These are phyloP conservation scores for Kalanchoe fedtschenkoi DNA, from an alignment of 164 flowering plant genomes.

Conservation along the genomic window DNA sequence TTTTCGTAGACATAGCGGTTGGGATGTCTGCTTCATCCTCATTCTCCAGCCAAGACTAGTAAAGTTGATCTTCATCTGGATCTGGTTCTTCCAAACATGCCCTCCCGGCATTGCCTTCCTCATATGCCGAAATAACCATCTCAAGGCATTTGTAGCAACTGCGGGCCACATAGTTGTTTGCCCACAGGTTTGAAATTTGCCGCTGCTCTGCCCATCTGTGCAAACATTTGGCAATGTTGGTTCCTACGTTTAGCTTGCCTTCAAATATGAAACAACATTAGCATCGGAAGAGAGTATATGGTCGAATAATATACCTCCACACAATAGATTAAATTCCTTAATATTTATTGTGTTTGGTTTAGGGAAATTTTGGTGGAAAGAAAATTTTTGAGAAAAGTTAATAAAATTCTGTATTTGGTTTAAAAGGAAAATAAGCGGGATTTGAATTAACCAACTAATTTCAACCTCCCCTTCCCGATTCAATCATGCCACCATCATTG, in stretches of 20 bases:
- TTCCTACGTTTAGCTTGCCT: conserved; percentile 66
- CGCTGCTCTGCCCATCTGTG: conserved; percentile 57
- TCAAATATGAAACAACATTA: conserved; percentile 14
- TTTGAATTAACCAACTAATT: too few relatives aligned
- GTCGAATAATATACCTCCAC: background rate
- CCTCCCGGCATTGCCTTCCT: conserved; percentile 13
- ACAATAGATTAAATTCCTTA: too few relatives aligned
- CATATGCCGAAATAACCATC: too few relatives aligned
- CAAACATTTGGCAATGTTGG: conserved; percentile 63
- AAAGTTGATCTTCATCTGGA: conserved; percentile 34
- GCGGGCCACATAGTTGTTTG: conserved; percentile 12
- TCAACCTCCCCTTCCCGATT: too few relatives aligned
- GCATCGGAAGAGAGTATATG: background rate
- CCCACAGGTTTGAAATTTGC: conserved; percentile 22
- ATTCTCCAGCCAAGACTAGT: conserved; percentile 30
- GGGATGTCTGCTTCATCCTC: conserved; percentile 24
- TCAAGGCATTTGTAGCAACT: too few relatives aligned
- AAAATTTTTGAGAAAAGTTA: too few relatives aligned
- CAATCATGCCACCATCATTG: too few relatives aligned
- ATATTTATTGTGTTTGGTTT: too few relatives aligned
- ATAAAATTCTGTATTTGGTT: too few relatives aligned
- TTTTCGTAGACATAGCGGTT: conserved; percentile 9
- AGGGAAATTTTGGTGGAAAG: too few relatives aligned
- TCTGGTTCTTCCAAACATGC: conserved; percentile 14
- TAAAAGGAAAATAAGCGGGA: too few relatives aligned